Evolutionary conservation across 441 rosid species (phyloP).

Genomic region (Erodium trifolium): DNA sequence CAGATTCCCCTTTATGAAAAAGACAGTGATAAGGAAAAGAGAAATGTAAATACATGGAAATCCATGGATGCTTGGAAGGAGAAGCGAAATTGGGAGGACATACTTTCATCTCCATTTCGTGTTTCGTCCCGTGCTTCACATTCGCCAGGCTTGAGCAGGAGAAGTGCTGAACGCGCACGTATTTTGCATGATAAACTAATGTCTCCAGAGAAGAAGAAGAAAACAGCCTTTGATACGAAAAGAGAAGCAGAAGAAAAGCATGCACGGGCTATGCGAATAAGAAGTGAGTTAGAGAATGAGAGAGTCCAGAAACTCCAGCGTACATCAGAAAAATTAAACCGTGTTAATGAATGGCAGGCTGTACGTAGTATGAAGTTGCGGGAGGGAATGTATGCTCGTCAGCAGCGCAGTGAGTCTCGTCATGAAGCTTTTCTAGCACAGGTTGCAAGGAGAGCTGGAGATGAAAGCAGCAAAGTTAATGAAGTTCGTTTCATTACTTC

Average conservation of each 20-base stretch:
- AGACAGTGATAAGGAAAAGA: conserved; percentile 45
- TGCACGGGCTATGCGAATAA: conserved; percentile 68
- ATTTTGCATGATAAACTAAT: conserved; percentile 59
- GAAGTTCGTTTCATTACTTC: conserved; percentile 85
- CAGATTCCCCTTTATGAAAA: conserved; percentile 35
- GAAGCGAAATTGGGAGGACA: conserved; percentile 76
- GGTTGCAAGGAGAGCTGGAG: conserved; percentile 84
- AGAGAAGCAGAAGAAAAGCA: conserved; percentile 75
- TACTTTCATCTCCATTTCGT: conserved; percentile 61
- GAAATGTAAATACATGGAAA: conserved; percentile 44
- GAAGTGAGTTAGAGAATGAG: conserved; percentile 70
- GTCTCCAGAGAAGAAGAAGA: conserved; percentile 80
- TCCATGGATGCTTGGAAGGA: conserved; percentile 83
- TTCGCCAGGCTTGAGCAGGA: conserved; percentile 63
- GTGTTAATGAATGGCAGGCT: conserved; percentile 81
- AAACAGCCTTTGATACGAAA: conserved; percentile 60
- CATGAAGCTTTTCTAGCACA: conserved; percentile 80
- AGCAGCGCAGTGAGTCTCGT: conserved; percentile 62
- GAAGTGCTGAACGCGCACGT: conserved; percentile 66
- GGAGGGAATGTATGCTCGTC: conserved; percentile 80
- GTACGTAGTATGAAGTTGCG: conserved; percentile 62
- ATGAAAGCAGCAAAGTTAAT: conserved; percentile 78
- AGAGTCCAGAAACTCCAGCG: conserved; percentile 79
- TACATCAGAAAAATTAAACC: conserved; percentile 61
- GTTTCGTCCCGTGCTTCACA: conserved; percentile 53